phyloP scores from a whole-genome alignment of 73 alveolate species.

The Strombidium stylifer region DNA sequence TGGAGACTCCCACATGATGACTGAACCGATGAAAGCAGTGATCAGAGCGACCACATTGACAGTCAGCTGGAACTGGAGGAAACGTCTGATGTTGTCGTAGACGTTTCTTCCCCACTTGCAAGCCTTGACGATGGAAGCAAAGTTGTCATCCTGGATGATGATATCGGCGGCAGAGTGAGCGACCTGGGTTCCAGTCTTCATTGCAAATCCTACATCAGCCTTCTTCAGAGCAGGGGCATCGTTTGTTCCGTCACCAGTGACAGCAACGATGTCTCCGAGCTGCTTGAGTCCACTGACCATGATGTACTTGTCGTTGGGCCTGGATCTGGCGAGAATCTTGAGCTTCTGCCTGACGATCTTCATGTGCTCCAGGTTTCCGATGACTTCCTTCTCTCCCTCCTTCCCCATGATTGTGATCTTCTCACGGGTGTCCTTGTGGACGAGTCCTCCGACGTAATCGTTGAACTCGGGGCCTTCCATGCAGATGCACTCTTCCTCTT shows the following conservation, averaged over 20 bases:
- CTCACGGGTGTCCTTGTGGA: slow-evolving; percentile 75
- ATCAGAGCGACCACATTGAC: slow-evolving; percentile 89
- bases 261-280: slow-evolving; percentile 95
- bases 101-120: slow-evolving; percentile 89
- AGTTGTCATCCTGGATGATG: slow-evolving; percentile 95
- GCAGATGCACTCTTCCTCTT: slow-evolving; percentile 34
- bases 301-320: slow-evolving; percentile 97
- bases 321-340: slow-evolving; percentile 94
- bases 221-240: slow-evolving; percentile 98
- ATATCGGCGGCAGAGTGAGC: slow-evolving; percentile 97
- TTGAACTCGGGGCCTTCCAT: slow-evolving; percentile 78
- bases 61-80: slow-evolving; percentile 91
- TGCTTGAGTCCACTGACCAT: slow-evolving; percentile 93
- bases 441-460: slow-evolving; percentile 78
- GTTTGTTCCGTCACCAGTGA: slow-evolving; percentile 99
- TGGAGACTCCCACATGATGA: slow-evolving; percentile 84
- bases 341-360: slow-evolving; percentile 49
- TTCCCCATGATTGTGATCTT: slow-evolving; percentile 38
- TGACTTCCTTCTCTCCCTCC: slow-evolving; percentile 77
- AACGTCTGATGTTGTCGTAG: slow-evolving; percentile 84
- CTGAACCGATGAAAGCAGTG: slow-evolving; percentile 80
- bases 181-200: slow-evolving; percentile 98
- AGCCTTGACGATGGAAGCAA: slow-evolving; percentile 91
- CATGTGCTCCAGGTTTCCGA: slow-evolving; percentile 67
- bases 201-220: slow-evolving; percentile 97